These are phyloP conservation scores for Annona squamosa DNA, from an alignment of 164 flowering plant species.

Conservation along the genomic window DNA sequence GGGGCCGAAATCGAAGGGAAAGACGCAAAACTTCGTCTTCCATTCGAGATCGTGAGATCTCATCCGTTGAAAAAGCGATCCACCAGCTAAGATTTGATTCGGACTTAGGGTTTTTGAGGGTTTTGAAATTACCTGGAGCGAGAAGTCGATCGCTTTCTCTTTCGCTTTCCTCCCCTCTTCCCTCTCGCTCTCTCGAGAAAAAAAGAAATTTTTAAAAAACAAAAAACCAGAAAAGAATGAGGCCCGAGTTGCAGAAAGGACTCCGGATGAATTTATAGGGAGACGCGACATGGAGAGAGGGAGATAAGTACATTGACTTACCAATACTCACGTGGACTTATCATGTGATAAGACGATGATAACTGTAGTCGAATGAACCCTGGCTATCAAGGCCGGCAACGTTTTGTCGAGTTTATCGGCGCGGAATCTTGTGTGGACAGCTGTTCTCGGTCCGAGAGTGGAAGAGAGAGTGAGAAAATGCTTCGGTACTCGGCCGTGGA, in stretches of 20 bases:
- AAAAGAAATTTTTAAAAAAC: neutral
- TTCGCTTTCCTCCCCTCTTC: neutral
- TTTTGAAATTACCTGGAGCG: neutral
- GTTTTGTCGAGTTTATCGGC: constrained; percentile 44
- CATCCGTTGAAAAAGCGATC: neutral
- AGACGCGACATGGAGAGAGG: neutral
- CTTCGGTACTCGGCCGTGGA: neutral
- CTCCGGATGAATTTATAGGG: neutral
- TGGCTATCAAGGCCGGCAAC: constrained; percentile 34
- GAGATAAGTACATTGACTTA: neutral
- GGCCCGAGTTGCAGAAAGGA: neutral
- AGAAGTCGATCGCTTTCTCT: neutral
- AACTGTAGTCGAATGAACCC: constrained; percentile 6
- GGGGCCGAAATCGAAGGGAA: neutral
- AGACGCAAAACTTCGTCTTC: neutral
- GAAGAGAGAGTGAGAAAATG: neutral
- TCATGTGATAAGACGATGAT: neutral
- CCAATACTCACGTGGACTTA: neutral
- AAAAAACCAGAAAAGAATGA: neutral
- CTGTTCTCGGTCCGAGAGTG: constrained; percentile 12
- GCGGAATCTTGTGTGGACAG: constrained; percentile 45
- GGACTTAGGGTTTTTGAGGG: neutral
- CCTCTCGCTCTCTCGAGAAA: neutral
- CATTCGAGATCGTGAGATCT: neutral
- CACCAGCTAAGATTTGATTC: neutral